Evolutionary conservation across 441 rosid genomes (phyloP), one percentile per base, ranked within the genome.

Genomic region (Manihot esculenta): DNA sequence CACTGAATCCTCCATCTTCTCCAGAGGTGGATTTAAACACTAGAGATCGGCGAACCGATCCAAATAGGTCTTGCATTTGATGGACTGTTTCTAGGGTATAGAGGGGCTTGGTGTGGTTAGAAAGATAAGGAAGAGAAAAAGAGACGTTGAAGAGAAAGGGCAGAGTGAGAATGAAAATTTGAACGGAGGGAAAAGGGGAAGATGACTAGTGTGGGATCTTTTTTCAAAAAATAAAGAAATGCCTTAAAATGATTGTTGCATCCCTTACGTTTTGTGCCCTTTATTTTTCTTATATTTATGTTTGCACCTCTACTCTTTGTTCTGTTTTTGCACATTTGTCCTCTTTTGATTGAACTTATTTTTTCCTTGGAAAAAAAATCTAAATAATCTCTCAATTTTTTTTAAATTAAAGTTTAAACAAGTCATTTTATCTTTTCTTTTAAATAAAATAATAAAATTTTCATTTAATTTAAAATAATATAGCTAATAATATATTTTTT

Each of bases 1-100:
- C 91, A 38, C 87, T 76, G 49, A 90, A 83, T 60, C 87, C 84
- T 69, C 84, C 92, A 41, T 75, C 83, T 23, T 70, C 84, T 54
- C 63, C 73, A 11, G 84, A 64, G 27, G 83, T 68, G 9, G 91
- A 83, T 76, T 93, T 90, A 66, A 91, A 95, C 57, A 84, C 96
- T 18, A 92, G 68, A 62, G 98, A 95, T 73, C 92, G 93, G 72
- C 99, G 94, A 71, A 95, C 99, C 78, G 98, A 95, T 83, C 97
- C 98, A 75, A 95, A 79, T 23, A 95, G 68, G 27, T 91, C 98
- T 76, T 92, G 97, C 97, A 94, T 92, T 51, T 58, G 60, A 35
- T 11, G 50, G 20, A 27, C 3, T 0, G 26, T 9, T 12, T 20
- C 49, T 42, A 55, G 55, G 66, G 48, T 48, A 33, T 74, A 3